Percentiles rank a stretch among this genome's conserved stretches.
These are phyloP conservation scores for Dendrocalamus sinicus DNA, from an alignment of 176 grass and related monocot species.

Conservation along the genomic window DNA sequence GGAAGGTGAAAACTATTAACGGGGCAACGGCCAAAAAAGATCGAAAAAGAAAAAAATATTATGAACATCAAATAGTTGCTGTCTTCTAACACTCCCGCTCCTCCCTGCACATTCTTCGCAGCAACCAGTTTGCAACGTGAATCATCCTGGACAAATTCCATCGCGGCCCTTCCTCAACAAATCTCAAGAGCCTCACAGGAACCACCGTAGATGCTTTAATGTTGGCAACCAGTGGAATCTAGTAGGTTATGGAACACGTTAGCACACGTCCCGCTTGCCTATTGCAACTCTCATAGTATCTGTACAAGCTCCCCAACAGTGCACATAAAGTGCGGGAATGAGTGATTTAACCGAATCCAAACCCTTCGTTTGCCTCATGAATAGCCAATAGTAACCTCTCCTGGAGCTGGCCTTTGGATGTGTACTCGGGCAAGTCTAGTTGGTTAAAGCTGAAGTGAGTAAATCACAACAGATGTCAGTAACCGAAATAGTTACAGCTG, in stretches of 20 bases:
- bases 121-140: not conserved
- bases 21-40: conserved; percentile 20
- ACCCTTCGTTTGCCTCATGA: conserved; percentile 98
- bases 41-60: conserved; percentile 30
- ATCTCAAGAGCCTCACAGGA: not conserved
- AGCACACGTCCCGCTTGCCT: conserved; percentile 18
- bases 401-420: conserved; percentile 92
- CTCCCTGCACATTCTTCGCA: conserved; percentile 26
- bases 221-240: conserved; percentile 29
- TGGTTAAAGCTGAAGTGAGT: conserved; percentile 87
- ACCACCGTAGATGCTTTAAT: conserved; percentile 16
- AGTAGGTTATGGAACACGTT: not conserved
- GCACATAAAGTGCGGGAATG: not conserved
- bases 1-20: conserved; percentile 32
- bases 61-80: conserved; percentile 55
- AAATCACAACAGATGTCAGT: not conserved
- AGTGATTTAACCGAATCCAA: conserved; percentile 82
- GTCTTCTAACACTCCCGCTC: conserved; percentile 4
- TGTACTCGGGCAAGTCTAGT: conserved; percentile 93
- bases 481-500: conserved; percentile 9
- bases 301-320: conserved; percentile 37
- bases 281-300: conserved; percentile 39
- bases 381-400: conserved; percentile 90
- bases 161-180: not conserved
- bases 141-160: conserved; percentile 11